A percentile compares a stretch with the other conserved stretches of the same genome.
Evolutionary conservation across 768 basidiomycete species (phyloP).

Genomic region (Mycena floridula): DNA sequence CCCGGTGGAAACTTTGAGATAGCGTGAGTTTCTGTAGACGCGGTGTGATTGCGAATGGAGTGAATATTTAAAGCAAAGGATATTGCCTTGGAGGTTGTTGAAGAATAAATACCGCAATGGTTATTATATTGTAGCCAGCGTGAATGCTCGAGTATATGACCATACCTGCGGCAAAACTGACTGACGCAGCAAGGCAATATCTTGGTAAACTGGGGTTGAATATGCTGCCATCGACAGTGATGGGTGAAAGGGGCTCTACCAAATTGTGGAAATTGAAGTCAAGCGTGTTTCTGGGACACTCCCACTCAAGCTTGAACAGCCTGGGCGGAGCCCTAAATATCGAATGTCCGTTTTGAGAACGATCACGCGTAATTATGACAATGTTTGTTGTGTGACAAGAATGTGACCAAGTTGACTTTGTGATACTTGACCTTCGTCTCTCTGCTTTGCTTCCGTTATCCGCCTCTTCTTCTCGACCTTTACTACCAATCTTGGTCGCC

Average conservation of each 20-base stretch:
- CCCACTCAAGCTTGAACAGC: too few species aligned
- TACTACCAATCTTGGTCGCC: constrained; percentile 20
- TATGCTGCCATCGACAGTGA: constrained; percentile 36
- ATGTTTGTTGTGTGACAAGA: too few species aligned
- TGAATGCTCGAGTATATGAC: constrained; percentile 41
- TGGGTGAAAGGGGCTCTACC: constrained; percentile 40
- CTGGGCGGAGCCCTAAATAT: too few species aligned
- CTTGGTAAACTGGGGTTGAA: constrained; percentile 33
- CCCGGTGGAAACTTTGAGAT: too few species aligned
- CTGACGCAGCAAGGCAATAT: constrained; percentile 35
- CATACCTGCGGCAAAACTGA: constrained; percentile 38
- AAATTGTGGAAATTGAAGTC: constrained; percentile 30
- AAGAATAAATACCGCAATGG: constrained; percentile 40
- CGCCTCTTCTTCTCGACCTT: constrained; percentile 11
- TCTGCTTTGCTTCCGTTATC: constrained; percentile 18
- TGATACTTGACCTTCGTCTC: too few species aligned
- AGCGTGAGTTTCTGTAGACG: too few species aligned
- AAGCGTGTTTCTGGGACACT: constrained; percentile 36
- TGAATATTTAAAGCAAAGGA: constrained; percentile 66
- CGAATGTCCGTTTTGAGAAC: too few species aligned
- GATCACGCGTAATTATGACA: too few species aligned
- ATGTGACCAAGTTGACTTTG: too few species aligned
- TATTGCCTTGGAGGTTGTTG: constrained; percentile 45
- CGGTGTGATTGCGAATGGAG: too few species aligned
- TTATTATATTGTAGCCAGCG: constrained; percentile 30